Percentiles rank a stretch among this genome's conserved stretches.
Conservation (phyloP, 345 rosid genomes). For the Camelina laxa region DNA sequence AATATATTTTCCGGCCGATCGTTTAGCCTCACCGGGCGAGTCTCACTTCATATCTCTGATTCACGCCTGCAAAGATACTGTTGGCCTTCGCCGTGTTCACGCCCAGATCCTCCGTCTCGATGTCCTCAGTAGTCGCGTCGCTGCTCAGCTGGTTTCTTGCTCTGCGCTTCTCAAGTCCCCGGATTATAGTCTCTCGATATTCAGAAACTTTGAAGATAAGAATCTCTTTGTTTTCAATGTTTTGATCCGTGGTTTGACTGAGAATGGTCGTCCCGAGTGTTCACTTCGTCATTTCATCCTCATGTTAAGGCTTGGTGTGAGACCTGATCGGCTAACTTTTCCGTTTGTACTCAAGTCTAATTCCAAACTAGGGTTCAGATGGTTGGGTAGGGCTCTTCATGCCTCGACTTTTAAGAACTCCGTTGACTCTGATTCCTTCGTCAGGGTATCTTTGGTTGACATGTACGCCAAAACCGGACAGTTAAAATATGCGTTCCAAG, state of each 20-base stretch:
- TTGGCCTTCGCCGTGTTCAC: constrained; percentile 58
- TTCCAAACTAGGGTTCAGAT: constrained; percentile 38
- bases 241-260: constrained; percentile 59
- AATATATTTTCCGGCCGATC: constrained; percentile 19
- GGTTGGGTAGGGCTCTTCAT: constrained; percentile 55
- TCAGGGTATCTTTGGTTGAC: constrained; percentile 55
- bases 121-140: constrained; percentile 49
- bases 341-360: constrained; percentile 61
- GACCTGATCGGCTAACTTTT: constrained; percentile 58
- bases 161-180: constrained; percentile 52
- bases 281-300: constrained; percentile 54
- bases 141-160: constrained; percentile 58
- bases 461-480: constrained; percentile 57
- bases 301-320: constrained; percentile 53
- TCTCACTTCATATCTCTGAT: constrained; percentile 53
- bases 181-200: constrained; percentile 52
- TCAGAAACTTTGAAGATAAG: constrained; percentile 48
- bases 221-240: constrained; percentile 59
- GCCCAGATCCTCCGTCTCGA: constrained; percentile 57
- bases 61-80: constrained; percentile 48
- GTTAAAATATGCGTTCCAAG: constrained; percentile 44
- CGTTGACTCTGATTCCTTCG: constrained; percentile 53
- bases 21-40: constrained; percentile 37
- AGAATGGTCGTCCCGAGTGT: constrained; percentile 44
- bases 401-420: constrained; percentile 50